Base-by-base conservation (phyloP, 2,329 filamentous ascomycete genomes). In the Saccharata proteae region DNA sequence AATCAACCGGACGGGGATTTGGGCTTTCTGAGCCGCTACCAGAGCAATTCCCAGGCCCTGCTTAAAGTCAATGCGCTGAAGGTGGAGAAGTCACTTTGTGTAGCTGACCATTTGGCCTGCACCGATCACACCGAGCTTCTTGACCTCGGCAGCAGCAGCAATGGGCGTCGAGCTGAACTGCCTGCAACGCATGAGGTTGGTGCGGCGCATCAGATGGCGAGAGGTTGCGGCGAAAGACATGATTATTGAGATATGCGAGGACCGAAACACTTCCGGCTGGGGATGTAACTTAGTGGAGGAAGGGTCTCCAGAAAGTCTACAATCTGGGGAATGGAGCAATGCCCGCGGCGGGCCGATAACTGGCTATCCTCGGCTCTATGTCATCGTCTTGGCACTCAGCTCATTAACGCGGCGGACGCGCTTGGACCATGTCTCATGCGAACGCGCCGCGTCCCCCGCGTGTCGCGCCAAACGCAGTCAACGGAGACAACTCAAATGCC, bases 1-100 rank as follows among this genome's bases (percentile, higher is more conserved):
- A 38, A 98, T 72, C 23, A 98, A 57, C 8, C 73, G 85, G 9
- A 98, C 88, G 3, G 84, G 80, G 0, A 98, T 72, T 38, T 75
- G 67, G 25, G 88, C 88, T 54, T 67, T 85, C 43, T 83, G 77
- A 25, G 88, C 84, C 30, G 88, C 90, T 27, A 98, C 88, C 11
- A 98, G 74, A 30, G 90, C 90, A 55, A 98, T 98, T 37, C 90
- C 90, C 26, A 98, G 65, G 37, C 90, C 90, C 88, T 96, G 45
- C 17, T 6, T 25, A 6, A 34, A n/a, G 2, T 57, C 34, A 56
- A 43, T 39, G 34, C 12, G 30, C 16, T 32, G 35, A 4, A 16
- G 26, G 26, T 34, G 29, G 14, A 14, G 5, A 14, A 34, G 27
- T 11, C 22, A 21, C 3, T 24, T 8, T 8, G 19, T 18, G 16